These are phyloP conservation scores for Drosera capensis DNA, from an alignment of 148 eudicot genomes.

Conservation along the genomic window DNA sequence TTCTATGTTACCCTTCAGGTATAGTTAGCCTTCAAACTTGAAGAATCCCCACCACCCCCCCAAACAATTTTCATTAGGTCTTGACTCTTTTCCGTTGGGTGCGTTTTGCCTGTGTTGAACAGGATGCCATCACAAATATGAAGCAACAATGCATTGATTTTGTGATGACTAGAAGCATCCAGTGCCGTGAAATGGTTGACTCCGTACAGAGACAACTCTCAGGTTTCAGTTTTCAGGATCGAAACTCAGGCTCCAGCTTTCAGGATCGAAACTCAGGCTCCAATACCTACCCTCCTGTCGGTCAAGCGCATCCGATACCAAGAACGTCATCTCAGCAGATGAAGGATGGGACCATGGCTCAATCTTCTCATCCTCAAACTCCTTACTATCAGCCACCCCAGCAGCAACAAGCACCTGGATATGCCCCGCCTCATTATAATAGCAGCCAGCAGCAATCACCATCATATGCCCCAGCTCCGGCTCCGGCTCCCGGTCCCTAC, in stretches of 20 bases:
- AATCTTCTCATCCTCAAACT: slow-evolving; percentile 28
- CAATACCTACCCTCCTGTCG: slow-evolving; percentile 46
- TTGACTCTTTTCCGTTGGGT: background rate
- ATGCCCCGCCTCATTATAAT: too few relatives aligned
- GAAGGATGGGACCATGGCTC: slow-evolving; percentile 23
- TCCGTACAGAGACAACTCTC: slow-evolving; percentile 73
- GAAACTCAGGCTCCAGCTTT: too few relatives aligned
- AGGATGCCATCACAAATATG: slow-evolving; percentile 80
- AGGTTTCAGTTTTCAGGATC: slow-evolving; percentile 73
- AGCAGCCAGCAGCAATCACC: slow-evolving; percentile 28
- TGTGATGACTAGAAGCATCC: slow-evolving; percentile 86
- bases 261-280: slow-evolving; percentile 45
- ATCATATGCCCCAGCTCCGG: slow-evolving; percentile 24
- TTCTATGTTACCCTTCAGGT: slow-evolving; percentile 7
- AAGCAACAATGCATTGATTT: slow-evolving; percentile 95
- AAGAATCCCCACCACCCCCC: too few relatives aligned
- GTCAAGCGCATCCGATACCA: slow-evolving; percentile 41
- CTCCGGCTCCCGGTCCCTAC: slow-evolving; percentile 25
- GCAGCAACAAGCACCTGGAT: too few relatives aligned
- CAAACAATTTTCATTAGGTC: too few relatives aligned
- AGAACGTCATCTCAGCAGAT: slow-evolving; percentile 42
- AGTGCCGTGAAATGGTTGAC: slow-evolving; percentile 90
- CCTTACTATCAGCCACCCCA: slow-evolving; percentile 31
- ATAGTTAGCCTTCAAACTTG: background rate
- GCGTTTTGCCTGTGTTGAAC: slow-evolving; percentile 4